Conservation (phyloP, 2,329 filamentous ascomycete genomes). For the Xylaria hypoxylon region DNA sequence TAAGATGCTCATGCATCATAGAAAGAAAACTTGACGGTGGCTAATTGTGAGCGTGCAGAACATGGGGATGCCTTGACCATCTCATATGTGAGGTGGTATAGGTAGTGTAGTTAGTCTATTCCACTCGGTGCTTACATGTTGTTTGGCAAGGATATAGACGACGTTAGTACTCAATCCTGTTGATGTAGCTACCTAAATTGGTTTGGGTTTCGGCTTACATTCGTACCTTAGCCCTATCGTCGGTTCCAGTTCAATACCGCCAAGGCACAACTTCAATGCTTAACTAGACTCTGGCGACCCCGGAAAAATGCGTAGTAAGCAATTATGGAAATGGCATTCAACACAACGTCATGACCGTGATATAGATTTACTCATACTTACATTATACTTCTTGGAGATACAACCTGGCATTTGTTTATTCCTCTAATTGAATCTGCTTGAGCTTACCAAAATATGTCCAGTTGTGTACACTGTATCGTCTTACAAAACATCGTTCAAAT, state of each 20-base stretch:
- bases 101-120: conserved; percentile 4
- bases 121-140: conserved; percentile 5
- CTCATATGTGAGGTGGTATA: neutral
- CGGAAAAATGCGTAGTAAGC: neutral
- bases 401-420: neutral
- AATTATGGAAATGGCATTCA: neutral
- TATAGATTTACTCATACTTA: neutral
- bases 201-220: neutral
- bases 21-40: neutral
- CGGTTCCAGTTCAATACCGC: neutral
- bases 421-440: neutral
- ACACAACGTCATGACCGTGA: neutral
- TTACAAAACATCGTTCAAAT: neutral
- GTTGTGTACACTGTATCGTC: neutral
- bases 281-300: neutral
- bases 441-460: neutral
- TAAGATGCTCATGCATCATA: neutral
- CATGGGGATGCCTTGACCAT: neutral
- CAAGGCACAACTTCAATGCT: conserved; percentile 2
- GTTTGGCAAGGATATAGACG: conserved; percentile 1
- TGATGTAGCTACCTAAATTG: neutral
- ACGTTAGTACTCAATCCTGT: neutral
- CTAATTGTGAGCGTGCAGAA: neutral
- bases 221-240: conserved; percentile 12
- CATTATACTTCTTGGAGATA: neutral